Conservation (phyloP, 371 early-diverging fungal genomes). For the Globomyces sp. region DNA sequence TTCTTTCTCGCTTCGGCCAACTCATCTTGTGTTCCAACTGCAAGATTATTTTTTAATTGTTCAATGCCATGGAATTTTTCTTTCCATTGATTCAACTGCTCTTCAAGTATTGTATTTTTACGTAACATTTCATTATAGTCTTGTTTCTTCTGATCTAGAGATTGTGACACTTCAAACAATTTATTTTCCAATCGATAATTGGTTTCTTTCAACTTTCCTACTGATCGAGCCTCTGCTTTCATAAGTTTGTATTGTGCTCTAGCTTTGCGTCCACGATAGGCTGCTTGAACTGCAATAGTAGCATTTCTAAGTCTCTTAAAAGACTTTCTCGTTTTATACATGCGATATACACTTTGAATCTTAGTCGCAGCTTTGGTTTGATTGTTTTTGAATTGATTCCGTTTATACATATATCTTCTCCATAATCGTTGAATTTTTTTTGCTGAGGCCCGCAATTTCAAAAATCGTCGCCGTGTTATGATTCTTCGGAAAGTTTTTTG, state of each 20-base stretch:
- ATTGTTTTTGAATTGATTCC: conserved; percentile 82
- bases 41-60: conserved; percentile 14
- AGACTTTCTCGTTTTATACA: conserved; percentile 53
- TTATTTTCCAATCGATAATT: conserved; percentile 93
- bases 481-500: conserved; percentile 26
- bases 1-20: conserved; percentile 58
- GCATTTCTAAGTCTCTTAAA: conserved; percentile 50
- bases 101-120: conserved; percentile 61
- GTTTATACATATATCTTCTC: conserved; percentile 80
- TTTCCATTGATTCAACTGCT: conserved; percentile 62
- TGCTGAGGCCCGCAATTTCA: conserved; percentile 63
- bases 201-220: conserved; percentile 86
- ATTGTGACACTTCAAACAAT: conserved; percentile 91
- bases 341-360: conserved; percentile 84
- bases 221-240: conserved; percentile 82
- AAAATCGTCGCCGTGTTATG: conserved; percentile 2
- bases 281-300: conserved; percentile 75
- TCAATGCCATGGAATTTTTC: conserved; percentile 63
- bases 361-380: conserved; percentile 90
- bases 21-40: conserved; percentile 32
- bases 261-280: conserved; percentile 73
- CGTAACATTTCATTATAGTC: conserved; percentile 63
- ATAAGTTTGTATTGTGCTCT: conserved; percentile 56
- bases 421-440: conserved; percentile 60
- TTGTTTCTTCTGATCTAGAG: conserved; percentile 64